Conservation (phyloP, 495 filamentous ascomycete genomes). For the Pseudomonodictys pantanalensis region DNA sequence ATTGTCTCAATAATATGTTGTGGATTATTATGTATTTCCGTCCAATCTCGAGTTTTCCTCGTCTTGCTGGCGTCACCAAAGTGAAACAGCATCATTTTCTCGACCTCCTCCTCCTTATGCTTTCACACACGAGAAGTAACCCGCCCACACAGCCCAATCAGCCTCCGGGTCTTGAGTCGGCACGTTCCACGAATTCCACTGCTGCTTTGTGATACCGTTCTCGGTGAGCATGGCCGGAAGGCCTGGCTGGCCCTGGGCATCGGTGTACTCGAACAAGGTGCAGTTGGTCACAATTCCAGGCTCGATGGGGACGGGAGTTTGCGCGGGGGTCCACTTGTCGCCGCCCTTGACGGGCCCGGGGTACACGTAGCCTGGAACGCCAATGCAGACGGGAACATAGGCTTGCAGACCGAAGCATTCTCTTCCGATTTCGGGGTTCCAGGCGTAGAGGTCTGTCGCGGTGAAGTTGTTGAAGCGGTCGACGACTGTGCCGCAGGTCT, state of each 20-base stretch:
- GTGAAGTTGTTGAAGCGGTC: constrained; percentile 23
- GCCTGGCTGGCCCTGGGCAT: constrained; percentile 1
- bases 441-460: constrained; percentile 9
- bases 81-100: too few relatives aligned
- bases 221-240: not conserved
- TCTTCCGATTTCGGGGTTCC: constrained; percentile 23
- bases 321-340: constrained; percentile 9
- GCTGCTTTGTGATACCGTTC: constrained; percentile 14
- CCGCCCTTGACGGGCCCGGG: constrained; percentile 15
- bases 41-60: too few relatives aligned
- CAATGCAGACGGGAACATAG: constrained; percentile 22
- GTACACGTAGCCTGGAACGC: constrained; percentile 18
- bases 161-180: not conserved
- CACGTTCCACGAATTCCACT: constrained; percentile 23
- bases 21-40: too few relatives aligned
- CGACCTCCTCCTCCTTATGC: too few relatives aligned
- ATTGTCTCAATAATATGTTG: too few relatives aligned
- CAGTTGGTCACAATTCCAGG: constrained; percentile 15
- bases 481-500: constrained; percentile 25
- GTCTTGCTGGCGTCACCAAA: too few relatives aligned
- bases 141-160: constrained; percentile 14
- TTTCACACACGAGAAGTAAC: constrained; percentile 11
- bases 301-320: constrained; percentile 10
- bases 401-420: constrained; percentile 15
- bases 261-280: constrained; percentile 16